These are phyloP conservation scores for Craterostigma plantagineum DNA, from an alignment of 257 asterid genomes.

Conservation along the genomic window DNA sequence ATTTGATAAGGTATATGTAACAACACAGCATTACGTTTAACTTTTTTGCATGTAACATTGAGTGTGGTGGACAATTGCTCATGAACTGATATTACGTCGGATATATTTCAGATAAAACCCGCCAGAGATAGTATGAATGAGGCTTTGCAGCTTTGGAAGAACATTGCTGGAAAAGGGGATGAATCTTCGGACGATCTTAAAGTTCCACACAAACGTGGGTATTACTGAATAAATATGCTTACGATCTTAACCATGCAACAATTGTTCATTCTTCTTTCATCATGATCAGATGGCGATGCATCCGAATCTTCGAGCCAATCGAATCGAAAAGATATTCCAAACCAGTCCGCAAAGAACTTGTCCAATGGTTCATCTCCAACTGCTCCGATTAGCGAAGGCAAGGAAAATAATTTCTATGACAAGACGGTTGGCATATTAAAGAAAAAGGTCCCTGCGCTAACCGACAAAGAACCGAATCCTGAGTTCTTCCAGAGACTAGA, in stretches of 20 bases:
- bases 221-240: too few species aligned
- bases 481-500: constrained; percentile 92
- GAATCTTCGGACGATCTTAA: constrained; percentile 55
- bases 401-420: constrained; percentile 41
- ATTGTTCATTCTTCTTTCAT: too few species aligned
- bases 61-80: too few species aligned
- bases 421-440: constrained; percentile 71
- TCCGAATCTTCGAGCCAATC: constrained; percentile 41
- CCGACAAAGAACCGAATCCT: constrained; percentile 76
- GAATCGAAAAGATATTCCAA: constrained; percentile 29
- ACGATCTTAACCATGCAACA: too few species aligned
- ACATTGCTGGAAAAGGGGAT: constrained; percentile 74
- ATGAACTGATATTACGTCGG: too few species aligned
- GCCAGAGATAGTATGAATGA: constrained; percentile 84
- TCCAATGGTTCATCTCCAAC: constrained; percentile 34
- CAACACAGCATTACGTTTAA: too few species aligned
- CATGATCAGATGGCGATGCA: constrained; percentile 55
- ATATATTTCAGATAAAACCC: constrained; percentile 61
- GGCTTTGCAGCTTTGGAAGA: constrained; percentile 96
- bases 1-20: constrained; percentile 71
- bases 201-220: constrained; percentile 45
- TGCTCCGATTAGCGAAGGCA: too few species aligned
- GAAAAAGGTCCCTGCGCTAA: constrained; percentile 68
- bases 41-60: too few species aligned
- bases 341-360: constrained; percentile 25